Conservation (phyloP, 352 stramenopile genomes). For the Phytophthora hibernalis region DNA sequence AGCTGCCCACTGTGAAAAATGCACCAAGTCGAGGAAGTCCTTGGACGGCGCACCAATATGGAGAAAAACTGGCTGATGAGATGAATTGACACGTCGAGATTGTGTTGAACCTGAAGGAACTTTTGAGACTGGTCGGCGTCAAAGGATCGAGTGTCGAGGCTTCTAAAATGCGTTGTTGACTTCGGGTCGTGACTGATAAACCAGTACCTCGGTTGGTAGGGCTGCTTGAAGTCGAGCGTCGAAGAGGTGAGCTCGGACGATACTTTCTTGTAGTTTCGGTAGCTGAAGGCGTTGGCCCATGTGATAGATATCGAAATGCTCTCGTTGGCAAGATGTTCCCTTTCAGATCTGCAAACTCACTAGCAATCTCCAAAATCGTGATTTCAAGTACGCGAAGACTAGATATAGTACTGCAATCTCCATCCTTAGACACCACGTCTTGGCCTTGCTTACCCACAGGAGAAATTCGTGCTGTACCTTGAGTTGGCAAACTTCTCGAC, state of each 20-base stretch:
- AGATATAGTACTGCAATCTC: conserved; percentile 11
- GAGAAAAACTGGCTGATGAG: conserved; percentile 64
- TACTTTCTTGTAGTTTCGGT: not conserved
- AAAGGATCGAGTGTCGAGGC: conserved; percentile 40
- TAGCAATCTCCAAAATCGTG: conserved; percentile 41
- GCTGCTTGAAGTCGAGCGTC: conserved; percentile 4
- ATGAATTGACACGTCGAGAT: conserved; percentile 47
- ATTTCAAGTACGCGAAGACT: conserved; percentile 48
- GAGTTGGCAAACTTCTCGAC: not conserved
- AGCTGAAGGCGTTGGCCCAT: conserved; percentile 1
- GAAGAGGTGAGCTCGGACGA: conserved; percentile 11
- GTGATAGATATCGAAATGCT: conserved; percentile 42
- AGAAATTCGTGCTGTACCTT: not conserved
- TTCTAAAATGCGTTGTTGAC: conserved; percentile 29
- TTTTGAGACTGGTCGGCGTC: conserved; percentile 46
- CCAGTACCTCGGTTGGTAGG: conserved; percentile 4
- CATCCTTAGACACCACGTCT: not conserved
- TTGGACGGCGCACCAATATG: conserved; percentile 52
- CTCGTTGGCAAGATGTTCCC: conserved; percentile 32
- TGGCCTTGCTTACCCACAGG: not conserved
- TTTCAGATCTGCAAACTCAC: conserved; percentile 24
- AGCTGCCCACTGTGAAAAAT: conserved; percentile 52
- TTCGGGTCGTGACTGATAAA: conserved; percentile 16
- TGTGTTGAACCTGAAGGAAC: conserved; percentile 35
- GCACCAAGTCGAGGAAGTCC: conserved; percentile 51